Percentiles rank a stretch among this genome's conserved stretches.
These are phyloP conservation scores for Podaxis sp. DNA, from an alignment of 768 basidiomycete species.

Conservation along the genomic window DNA sequence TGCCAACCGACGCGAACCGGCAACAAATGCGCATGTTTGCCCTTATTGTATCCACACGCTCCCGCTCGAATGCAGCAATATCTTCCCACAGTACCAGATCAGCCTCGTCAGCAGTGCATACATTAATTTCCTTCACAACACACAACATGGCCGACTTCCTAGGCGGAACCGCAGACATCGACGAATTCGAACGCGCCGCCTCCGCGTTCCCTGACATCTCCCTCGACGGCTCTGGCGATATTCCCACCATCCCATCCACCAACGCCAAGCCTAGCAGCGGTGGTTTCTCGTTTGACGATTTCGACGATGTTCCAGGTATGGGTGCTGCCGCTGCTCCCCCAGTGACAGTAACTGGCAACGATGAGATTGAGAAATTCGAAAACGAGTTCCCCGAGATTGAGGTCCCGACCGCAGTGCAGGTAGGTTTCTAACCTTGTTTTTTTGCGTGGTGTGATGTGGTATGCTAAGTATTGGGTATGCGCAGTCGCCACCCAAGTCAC, in stretches of 20 bases:
- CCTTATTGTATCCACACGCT: not conserved
- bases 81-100: slow-evolving; percentile 8
- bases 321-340: slow-evolving; percentile 20
- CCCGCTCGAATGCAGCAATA: not conserved
- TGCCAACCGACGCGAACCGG: not conserved
- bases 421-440: not conserved
- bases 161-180: slow-evolving; percentile 56
- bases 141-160: slow-evolving; percentile 43
- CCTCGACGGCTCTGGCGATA: slow-evolving; percentile 61
- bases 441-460: not conserved
- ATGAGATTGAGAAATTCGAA: slow-evolving; percentile 84
- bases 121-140: not conserved
- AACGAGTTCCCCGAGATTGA: slow-evolving; percentile 83
- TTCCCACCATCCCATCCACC: slow-evolving; percentile 37
- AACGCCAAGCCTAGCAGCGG: slow-evolving; percentile 29
- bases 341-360: slow-evolving; percentile 82
- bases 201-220: slow-evolving; percentile 86
- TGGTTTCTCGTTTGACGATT: slow-evolving; percentile 69
- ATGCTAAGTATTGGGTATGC: slow-evolving; percentile 19
- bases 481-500: slow-evolving; percentile 32
- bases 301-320: slow-evolving; percentile 48
- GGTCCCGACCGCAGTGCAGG: slow-evolving; percentile 31
- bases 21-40: not conserved
- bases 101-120: slow-evolving; percentile 7
- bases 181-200: slow-evolving; percentile 72